Conservation (phyloP, 345 rosid species). For the Ceriops tagal region DNA sequence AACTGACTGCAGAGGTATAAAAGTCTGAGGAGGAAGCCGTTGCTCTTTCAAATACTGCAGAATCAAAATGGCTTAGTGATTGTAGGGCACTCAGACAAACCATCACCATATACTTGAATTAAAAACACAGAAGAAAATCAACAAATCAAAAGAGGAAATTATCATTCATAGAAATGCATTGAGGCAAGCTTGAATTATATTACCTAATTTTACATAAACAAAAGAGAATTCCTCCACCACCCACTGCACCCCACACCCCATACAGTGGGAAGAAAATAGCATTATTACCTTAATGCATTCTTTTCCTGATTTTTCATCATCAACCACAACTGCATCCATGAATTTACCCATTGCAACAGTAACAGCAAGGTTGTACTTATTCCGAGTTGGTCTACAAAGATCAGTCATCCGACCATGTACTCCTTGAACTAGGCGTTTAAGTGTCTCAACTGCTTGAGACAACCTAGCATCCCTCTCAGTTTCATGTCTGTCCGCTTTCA, state of each 20-base stretch:
- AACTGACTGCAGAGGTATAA: conserved; percentile 91
- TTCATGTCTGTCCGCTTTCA: conserved; percentile 88
- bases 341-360: conserved; percentile 98
- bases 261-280: background rate
- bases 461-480: conserved; percentile 83
- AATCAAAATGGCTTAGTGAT: conserved; percentile 17
- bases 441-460: conserved; percentile 90
- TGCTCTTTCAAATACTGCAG: conserved; percentile 95
- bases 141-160: background rate
- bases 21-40: conserved; percentile 98
- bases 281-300: conserved; percentile 89
- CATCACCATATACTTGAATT: background rate
- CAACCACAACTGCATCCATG: conserved; percentile 98
- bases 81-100: conserved; percentile 15
- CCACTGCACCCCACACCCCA: background rate
- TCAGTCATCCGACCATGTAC: conserved; percentile 98
- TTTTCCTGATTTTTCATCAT: conserved; percentile 91
- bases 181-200: background rate
- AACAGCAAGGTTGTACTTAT: conserved; percentile 94
- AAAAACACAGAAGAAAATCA: background rate
- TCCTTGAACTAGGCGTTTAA: conserved; percentile 86
- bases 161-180: background rate
- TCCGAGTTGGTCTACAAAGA: conserved; percentile 86
- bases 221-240: background rate
- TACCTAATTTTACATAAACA: background rate